These are phyloP conservation scores for Hymenoscyphus fructigenus DNA, from an alignment of 2,329 filamentous ascomycete genomes.

Conservation along the genomic window DNA sequence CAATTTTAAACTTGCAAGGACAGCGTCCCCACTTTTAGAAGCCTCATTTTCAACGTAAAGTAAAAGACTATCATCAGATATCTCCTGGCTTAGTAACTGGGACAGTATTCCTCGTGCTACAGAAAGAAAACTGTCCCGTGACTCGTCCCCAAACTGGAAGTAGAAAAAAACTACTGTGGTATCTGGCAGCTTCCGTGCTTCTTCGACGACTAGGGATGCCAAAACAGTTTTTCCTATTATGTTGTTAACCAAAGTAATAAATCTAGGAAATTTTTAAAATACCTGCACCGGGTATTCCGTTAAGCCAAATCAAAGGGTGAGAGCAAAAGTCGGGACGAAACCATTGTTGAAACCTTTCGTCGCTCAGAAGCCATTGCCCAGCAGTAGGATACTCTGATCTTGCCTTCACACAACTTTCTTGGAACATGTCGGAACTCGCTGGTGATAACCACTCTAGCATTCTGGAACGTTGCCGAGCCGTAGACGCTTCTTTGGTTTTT, in stretches of 20 bases:
- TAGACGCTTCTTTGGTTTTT: too few relatives aligned
- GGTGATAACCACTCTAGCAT: too few relatives aligned
- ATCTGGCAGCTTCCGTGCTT: constrained; percentile 24
- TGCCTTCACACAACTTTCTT: constrained; percentile 1
- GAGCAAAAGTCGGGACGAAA: constrained; percentile 15
- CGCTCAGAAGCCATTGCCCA: constrained; percentile 35
- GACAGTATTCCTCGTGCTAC: constrained; percentile 37
- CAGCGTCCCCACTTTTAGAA: constrained; percentile 32
- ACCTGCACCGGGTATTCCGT: constrained; percentile 41
- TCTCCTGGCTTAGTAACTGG: constrained; percentile 36
- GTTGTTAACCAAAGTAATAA: neutral
- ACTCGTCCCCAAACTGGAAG: constrained; percentile 37
- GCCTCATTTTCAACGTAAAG: constrained; percentile 36
- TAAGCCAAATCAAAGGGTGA: constrained; percentile 38
- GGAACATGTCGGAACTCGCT: too few relatives aligned
- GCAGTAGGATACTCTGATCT: constrained; percentile 24
- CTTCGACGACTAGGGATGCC: constrained; percentile 40
- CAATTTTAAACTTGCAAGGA: constrained; percentile 29
- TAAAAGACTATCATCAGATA: constrained; percentile 23
- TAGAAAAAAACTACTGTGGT: constrained; percentile 39
- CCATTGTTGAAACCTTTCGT: constrained; percentile 19
- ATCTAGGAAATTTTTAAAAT: too few relatives aligned
- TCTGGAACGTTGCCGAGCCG: too few relatives aligned
- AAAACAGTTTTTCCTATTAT: constrained; percentile 39
- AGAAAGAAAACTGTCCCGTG: constrained; percentile 35